A percentile compares a stretch with the other conserved stretches of the same genome.
Evolutionary conservation across 345 rosid genomes (phyloP).

Genomic region (Microthlaspi erraticum): DNA sequence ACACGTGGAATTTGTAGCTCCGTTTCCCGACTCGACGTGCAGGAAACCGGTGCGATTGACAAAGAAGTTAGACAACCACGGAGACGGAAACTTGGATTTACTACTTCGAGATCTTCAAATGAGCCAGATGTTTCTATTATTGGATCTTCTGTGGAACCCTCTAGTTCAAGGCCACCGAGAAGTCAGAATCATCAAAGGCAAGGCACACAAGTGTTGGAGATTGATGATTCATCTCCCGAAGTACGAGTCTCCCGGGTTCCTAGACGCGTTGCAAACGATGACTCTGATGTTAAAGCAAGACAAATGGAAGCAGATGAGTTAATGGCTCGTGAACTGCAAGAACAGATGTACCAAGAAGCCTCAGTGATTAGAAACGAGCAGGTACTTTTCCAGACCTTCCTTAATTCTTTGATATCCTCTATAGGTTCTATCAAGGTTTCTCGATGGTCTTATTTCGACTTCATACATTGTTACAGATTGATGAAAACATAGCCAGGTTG

Average conservation of each 20-base stretch:
- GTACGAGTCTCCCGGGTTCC: slow-evolving; percentile 38
- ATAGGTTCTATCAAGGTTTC: slow-evolving; percentile 27
- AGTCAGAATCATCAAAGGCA: slow-evolving; percentile 41
- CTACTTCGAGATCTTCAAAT: slow-evolving; percentile 47
- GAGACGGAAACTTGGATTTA: slow-evolving; percentile 50
- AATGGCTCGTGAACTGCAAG: slow-evolving; percentile 90
- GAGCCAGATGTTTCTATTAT: slow-evolving; percentile 56
- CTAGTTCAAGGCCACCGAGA: slow-evolving; percentile 63
- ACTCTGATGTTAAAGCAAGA: slow-evolving; percentile 61
- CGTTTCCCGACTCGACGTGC: slow-evolving; percentile 34
- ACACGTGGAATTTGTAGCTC: slow-evolving; percentile 35
- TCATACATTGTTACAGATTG: slow-evolving; percentile 54
- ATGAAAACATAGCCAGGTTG: slow-evolving; percentile 62
- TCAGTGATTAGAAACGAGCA: slow-evolving; percentile 47
- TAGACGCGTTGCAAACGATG: slow-evolving; percentile 46
- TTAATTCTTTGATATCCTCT: background rate
- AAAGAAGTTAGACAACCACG: slow-evolving; percentile 48
- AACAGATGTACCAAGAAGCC: slow-evolving; percentile 72
- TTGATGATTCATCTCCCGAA: slow-evolving; percentile 56
- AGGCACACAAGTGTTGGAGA: slow-evolving; percentile 49
- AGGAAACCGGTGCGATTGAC: slow-evolving; percentile 35
- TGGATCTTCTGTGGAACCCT: slow-evolving; percentile 63
- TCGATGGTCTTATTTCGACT: background rate
- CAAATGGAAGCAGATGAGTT: slow-evolving; percentile 93
- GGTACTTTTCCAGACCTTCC: slow-evolving; percentile 48